Evolutionary conservation across 768 basidiomycete species (phyloP).

Genomic region (Symmetrospora coprosmae): DNA sequence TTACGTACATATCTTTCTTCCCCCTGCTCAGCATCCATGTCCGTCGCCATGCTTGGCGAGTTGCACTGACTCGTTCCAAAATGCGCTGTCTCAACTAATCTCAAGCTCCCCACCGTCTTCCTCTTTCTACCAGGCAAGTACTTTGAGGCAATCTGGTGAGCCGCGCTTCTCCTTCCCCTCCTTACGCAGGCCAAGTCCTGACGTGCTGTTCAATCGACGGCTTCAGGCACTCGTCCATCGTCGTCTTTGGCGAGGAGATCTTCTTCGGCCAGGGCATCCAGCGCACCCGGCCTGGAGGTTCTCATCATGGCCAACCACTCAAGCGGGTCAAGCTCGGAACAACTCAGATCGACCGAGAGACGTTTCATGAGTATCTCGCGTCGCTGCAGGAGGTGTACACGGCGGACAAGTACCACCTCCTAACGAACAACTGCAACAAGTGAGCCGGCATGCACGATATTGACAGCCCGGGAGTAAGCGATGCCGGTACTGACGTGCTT

Average conservation of each 20-base stretch:
- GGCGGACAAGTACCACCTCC: constrained; percentile 53
- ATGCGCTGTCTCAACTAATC: no score
- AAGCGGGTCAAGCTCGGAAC: constrained; percentile 5
- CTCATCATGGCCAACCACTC: constrained; percentile 43
- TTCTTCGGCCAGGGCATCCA: constrained; percentile 81
- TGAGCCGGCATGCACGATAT: neutral
- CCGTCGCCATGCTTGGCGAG: no score
- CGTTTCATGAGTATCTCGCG: constrained; percentile 66
- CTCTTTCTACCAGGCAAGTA: no score
- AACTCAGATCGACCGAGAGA: constrained; percentile 40
- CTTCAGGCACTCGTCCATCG: constrained; percentile 77
- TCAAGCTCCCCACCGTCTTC: no score
- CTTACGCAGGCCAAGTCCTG: no score
- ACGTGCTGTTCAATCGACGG: no score
- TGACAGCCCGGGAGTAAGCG: neutral
- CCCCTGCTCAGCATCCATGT: no score
- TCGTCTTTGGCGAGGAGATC: constrained; percentile 68
- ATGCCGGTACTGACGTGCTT: neutral
- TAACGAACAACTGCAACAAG: constrained; percentile 39
- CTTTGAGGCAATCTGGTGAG: no score
- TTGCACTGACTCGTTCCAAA: no score
- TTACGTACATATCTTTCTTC: no score
- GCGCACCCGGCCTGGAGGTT: constrained; percentile 56
- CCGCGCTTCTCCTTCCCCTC: no score
- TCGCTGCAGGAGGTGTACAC: constrained; percentile 69